Percentiles rank a stretch among this genome's conserved stretches.
phyloP scores from a whole-genome alignment of 768 basidiomycete genomes.

The Pleurotus giganteus region DNA sequence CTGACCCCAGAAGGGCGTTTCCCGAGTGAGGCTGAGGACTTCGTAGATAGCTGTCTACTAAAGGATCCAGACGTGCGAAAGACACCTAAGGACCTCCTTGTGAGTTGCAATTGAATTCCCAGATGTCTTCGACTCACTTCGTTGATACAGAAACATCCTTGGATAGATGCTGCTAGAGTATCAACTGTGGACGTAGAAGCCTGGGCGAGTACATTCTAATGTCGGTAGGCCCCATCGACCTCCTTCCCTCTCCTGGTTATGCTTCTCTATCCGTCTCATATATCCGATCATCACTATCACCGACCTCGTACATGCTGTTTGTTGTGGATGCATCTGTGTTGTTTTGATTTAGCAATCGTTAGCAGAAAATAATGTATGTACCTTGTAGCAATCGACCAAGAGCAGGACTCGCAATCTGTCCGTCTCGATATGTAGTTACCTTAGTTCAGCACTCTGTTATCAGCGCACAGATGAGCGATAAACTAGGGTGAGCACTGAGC shows the following conservation, averaged over 20 bases:
- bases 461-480: too few species aligned
- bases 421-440: too few species aligned
- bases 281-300: neutral
- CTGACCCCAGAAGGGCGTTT: conserved; percentile 70
- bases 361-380: neutral
- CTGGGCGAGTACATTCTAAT: conserved; percentile 76
- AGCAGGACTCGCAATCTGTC: too few species aligned
- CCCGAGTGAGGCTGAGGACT: conserved; percentile 74
- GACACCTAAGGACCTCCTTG: conserved; percentile 86
- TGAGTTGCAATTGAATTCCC: conserved; percentile 34
- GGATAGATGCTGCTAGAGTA: conserved; percentile 64
- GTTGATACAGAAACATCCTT: conserved; percentile 57
- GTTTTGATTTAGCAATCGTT: neutral
- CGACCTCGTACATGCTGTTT: neutral
- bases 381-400: too few species aligned
- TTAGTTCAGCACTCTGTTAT: too few species aligned
- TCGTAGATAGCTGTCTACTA: conserved; percentile 85
- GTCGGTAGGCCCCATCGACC: neutral
- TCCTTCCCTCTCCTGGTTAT: neutral
- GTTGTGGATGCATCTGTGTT: neutral
- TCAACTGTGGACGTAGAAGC: conserved; percentile 71
- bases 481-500: too few species aligned
- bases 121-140: neutral
- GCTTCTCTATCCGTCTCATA: neutral
- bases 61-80: conserved; percentile 85